Conservation (phyloP, 768 basidiomycete species). For the Pisolithus orientalis region DNA sequence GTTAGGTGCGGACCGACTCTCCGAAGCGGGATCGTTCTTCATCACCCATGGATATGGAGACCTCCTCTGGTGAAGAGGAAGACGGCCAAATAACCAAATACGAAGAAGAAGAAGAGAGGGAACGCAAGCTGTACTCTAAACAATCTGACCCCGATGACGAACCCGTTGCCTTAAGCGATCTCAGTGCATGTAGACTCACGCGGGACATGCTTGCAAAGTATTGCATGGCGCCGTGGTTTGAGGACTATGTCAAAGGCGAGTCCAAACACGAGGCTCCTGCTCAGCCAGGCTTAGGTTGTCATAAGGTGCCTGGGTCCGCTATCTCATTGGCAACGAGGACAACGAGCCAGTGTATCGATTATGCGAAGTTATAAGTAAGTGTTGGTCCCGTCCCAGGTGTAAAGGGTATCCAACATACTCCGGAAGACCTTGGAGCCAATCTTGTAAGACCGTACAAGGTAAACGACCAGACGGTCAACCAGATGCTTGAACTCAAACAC, state of each 20-base stretch:
- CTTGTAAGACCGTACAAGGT: slow-evolving; percentile 64
- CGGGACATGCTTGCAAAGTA: slow-evolving; percentile 67
- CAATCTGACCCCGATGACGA: slow-evolving; percentile 35
- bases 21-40: slow-evolving; percentile 69
- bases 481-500: slow-evolving; percentile 69
- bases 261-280: not conserved
- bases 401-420: slow-evolving; percentile 2
- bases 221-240: slow-evolving; percentile 77
- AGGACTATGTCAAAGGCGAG: slow-evolving; percentile 73
- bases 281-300: slow-evolving; percentile 5
- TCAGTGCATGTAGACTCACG: slow-evolving; percentile 58
- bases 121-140: slow-evolving; percentile 44
- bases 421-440: slow-evolving; percentile 46
- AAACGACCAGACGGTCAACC: slow-evolving; percentile 57
- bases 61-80: slow-evolving; percentile 69
- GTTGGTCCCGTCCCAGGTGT: not conserved
- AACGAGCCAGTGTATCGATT: slow-evolving; percentile 68
- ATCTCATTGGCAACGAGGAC: slow-evolving; percentile 63
- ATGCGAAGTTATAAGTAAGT: slow-evolving; percentile 73
- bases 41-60: slow-evolving; percentile 83
- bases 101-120: slow-evolving; percentile 69
- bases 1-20: slow-evolving; percentile 45
- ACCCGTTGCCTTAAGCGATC: slow-evolving; percentile 48
- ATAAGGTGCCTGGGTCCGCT: slow-evolving; percentile 81
- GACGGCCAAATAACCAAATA: slow-evolving; percentile 72